Evolutionary conservation across 106 monocot species (phyloP).

Genomic region (Dactylorhiza incarnata): DNA sequence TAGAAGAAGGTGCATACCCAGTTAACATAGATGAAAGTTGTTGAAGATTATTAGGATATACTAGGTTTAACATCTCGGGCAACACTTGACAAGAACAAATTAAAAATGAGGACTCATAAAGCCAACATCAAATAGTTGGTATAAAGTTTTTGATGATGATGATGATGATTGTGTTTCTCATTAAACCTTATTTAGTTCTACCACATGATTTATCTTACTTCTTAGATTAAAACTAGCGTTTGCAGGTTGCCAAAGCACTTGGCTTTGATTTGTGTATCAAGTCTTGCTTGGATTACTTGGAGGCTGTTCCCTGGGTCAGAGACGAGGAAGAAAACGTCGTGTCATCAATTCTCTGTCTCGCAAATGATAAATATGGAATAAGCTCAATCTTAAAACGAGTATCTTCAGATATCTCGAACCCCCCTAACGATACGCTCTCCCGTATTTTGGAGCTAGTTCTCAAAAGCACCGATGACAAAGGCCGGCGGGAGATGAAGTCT

Average conservation of each 20-base stretch:
- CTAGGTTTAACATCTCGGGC: too few species aligned
- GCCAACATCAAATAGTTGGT: too few species aligned
- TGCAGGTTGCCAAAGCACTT: constrained; percentile 80
- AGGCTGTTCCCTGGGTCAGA: constrained; percentile 92
- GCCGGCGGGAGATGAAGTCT: constrained; percentile 84
- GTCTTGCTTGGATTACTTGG: constrained; percentile 87
- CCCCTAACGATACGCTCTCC: constrained; percentile 74
- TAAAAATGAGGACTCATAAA: too few species aligned
- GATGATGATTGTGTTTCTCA: too few species aligned
- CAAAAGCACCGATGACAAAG: constrained; percentile 78
- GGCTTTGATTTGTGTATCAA: constrained; percentile 70
- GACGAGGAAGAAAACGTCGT: constrained; percentile 94
- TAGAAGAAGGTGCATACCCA: too few species aligned
- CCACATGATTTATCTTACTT: background rate
- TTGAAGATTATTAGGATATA: too few species aligned
- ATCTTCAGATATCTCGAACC: constrained; percentile 46
- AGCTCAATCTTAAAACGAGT: constrained; percentile 79
- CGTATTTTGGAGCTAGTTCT: constrained; percentile 82
- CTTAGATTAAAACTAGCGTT: background rate
- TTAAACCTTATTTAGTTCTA: too few species aligned
- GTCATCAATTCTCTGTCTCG: constrained; percentile 53
- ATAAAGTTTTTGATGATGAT: too few species aligned
- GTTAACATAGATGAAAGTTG: too few species aligned
- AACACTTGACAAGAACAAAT: too few species aligned
- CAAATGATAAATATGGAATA: constrained; percentile 36